These are phyloP conservation scores for Oryza meyeriana DNA, from an alignment of 176 grass and related monocot genomes.

Conservation along the genomic window DNA sequence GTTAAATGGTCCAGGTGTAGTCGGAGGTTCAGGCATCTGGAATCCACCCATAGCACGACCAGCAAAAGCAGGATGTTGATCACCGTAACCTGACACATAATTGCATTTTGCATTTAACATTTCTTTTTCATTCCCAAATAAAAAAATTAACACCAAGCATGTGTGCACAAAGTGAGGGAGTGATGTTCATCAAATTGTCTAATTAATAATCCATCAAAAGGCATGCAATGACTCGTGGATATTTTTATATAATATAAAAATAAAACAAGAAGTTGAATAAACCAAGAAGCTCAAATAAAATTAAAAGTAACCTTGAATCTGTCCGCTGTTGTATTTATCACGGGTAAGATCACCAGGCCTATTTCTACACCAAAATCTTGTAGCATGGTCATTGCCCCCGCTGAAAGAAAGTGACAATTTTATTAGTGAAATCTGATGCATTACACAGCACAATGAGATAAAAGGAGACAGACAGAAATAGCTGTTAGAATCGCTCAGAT, in stretches of 20 bases:
- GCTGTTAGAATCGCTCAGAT: neutral
- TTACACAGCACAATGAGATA: neutral
- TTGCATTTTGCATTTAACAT: neutral
- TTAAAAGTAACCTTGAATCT: slow-evolving; percentile 50
- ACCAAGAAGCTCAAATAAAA: slow-evolving; percentile 24
- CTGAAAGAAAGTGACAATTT: slow-evolving; percentile 41
- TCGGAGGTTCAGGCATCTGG: slow-evolving; percentile 60
- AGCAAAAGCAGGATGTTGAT: slow-evolving; percentile 62
- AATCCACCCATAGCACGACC: slow-evolving; percentile 63
- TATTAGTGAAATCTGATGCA: neutral
- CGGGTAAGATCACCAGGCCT: slow-evolving; percentile 89
- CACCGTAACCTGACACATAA: slow-evolving; percentile 72
- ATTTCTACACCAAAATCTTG: slow-evolving; percentile 97
- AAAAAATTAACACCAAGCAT: slow-evolving; percentile 5
- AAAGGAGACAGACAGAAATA: neutral
- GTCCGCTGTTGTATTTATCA: slow-evolving; percentile 85
- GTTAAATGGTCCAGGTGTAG: slow-evolving; percentile 67
- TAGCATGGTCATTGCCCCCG: slow-evolving; percentile 96
- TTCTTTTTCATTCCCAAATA: neutral
- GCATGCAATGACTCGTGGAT: neutral
- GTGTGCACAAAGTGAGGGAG: neutral
- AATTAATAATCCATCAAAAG: slow-evolving; percentile 19
- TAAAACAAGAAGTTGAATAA: neutral
- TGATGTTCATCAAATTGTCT: neutral
- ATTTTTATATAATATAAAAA: neutral